phyloP scores from a whole-genome alignment of 2,329 filamentous ascomycete species.

The Trichoderma breve region DNA sequence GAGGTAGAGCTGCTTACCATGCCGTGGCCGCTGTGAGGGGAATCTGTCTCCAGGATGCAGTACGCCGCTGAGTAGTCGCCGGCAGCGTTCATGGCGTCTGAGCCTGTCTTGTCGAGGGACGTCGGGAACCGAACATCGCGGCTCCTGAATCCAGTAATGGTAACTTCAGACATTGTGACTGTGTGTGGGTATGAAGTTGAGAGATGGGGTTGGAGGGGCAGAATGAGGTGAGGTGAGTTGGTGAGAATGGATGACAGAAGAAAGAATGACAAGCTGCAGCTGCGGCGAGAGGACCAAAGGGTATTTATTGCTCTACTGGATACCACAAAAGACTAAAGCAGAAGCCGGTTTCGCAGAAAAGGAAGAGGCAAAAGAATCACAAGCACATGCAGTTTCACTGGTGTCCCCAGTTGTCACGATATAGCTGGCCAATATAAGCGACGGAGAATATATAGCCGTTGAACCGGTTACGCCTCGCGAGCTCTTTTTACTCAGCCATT shows the following conservation, averaged over 20 bases:
- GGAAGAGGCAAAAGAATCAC: neutral
- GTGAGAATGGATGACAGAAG: neutral
- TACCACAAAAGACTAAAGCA: neutral
- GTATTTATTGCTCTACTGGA: constrained; percentile 13
- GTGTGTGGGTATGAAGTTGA: neutral
- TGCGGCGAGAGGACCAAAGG: neutral
- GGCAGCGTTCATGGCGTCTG: constrained; percentile 93
- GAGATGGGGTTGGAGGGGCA: neutral
- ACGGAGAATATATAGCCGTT: constrained; percentile 7
- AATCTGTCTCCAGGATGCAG: constrained; percentile 83
- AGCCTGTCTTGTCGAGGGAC: constrained; percentile 94
- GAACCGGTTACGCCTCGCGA: neutral
- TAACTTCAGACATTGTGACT: constrained; percentile 49
- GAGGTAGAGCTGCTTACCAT: constrained; percentile 54
- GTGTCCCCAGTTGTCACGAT: neutral
- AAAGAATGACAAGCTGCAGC: neutral
- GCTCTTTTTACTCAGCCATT: neutral
- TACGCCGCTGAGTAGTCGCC: constrained; percentile 94
- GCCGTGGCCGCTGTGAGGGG: constrained; percentile 68
- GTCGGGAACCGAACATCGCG: constrained; percentile 80
- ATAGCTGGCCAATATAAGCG: neutral
- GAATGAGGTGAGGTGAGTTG: neutral
- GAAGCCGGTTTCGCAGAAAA: neutral
- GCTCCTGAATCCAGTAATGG: constrained; percentile 69
- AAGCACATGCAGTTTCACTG: neutral